Percentiles rank a stretch among this genome's conserved stretches.
These are phyloP conservation scores for Saturnispora hagleri DNA, from an alignment of 805 yeast genomes.

Conservation along the genomic window DNA sequence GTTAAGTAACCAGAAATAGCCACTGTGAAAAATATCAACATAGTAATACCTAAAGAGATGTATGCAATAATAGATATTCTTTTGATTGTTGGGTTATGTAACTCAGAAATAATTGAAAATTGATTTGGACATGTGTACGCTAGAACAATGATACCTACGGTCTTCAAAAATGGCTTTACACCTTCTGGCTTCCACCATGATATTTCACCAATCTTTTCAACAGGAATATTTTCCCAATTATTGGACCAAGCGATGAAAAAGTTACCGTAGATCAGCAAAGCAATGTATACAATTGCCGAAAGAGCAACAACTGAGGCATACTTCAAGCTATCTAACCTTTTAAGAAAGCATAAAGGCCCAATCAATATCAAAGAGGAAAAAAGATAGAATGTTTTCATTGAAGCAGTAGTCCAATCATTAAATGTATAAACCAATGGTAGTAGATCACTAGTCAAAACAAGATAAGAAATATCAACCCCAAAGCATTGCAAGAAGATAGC, in stretches of 20 bases:
- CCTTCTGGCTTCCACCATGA: conserved; percentile 35
- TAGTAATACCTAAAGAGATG: conserved; percentile 44
- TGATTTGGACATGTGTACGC: conserved; percentile 81
- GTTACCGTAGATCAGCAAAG: conserved; percentile 44
- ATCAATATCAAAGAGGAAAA: conserved; percentile 41
- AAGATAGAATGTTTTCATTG: conserved; percentile 44
- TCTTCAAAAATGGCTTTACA: conserved; percentile 39
- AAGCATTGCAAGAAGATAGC: conserved; percentile 72
- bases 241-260: conserved; percentile 26
- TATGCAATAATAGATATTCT: conserved; percentile 38
- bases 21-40: conserved; percentile 49
- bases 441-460: conserved; percentile 69
- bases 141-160: conserved; percentile 67
- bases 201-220: conserved; percentile 34
- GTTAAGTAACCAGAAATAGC: conserved; percentile 66
- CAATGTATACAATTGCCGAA: conserved; percentile 54
- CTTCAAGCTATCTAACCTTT: conserved; percentile 57
- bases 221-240: conserved; percentile 34
- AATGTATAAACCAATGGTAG: conserved; percentile 47
- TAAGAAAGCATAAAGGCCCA: conserved; percentile 55
- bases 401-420: conserved; percentile 26
- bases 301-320: conserved; percentile 66
- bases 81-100: conserved; percentile 42
- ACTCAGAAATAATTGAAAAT: conserved; percentile 67
- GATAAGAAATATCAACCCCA: conserved; percentile 65